A percentile compares a stretch with the other conserved stretches of the same genome.
These are phyloP conservation scores for Citrus maxima DNA, from an alignment of 345 rosid genomes.

Conservation along the genomic window DNA sequence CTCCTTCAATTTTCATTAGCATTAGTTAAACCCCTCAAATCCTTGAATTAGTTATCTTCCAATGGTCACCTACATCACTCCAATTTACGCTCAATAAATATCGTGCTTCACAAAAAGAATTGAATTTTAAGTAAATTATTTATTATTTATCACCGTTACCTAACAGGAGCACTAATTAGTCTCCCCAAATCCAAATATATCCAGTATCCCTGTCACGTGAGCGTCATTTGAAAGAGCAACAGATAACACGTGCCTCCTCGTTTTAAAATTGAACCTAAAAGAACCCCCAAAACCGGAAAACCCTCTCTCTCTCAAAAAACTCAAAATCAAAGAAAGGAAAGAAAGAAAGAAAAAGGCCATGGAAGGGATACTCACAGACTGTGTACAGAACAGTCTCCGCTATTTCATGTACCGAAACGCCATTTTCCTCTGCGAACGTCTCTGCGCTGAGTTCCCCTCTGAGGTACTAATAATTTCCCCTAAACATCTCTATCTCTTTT, in stretches of 20 bases:
- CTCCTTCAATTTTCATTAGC: no score
- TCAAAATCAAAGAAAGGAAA: constrained; percentile 8
- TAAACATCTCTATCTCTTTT: neutral
- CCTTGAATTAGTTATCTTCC: no score
- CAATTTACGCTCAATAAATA: no score
- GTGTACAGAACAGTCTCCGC: constrained; percentile 83
- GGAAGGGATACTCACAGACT: constrained; percentile 84
- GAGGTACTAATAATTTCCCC: constrained; percentile 48
- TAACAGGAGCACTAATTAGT: neutral
- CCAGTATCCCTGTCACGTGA: constrained; percentile 32
- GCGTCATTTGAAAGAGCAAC: constrained; percentile 9
- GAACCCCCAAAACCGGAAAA: constrained; percentile 28
- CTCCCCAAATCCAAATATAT: neutral
- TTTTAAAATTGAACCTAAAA: constrained; percentile 33
- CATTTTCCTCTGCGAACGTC: constrained; percentile 95
- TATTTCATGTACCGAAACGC: constrained; percentile 82
- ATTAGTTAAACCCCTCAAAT: no score
- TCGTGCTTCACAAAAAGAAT: no score
- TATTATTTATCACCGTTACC: no score
- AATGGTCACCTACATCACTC: no score
- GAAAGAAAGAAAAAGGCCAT: constrained; percentile 38
- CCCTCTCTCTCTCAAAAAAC: constrained; percentile 16
- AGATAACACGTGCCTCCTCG: constrained; percentile 36
- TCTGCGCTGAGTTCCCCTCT: constrained; percentile 96
- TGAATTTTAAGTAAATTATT: neutral